These are phyloP conservation scores for Fusarium coffeatum DNA, from an alignment of 2,329 filamentous ascomycete species.

Conservation along the genomic window DNA sequence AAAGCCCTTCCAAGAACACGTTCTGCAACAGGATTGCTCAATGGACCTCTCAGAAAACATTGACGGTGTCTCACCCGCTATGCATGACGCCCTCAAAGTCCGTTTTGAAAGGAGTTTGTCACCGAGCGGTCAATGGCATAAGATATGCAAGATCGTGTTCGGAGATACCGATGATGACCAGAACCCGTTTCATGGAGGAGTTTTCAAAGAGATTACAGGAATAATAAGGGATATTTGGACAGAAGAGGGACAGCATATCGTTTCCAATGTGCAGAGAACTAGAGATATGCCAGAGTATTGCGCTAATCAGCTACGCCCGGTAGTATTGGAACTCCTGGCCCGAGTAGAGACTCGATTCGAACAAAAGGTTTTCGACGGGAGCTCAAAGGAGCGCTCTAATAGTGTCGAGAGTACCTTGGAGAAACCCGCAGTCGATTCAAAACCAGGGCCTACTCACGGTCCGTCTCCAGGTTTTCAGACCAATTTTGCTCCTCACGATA, in stretches of 20 bases:
- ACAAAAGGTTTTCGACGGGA: background rate
- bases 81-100: background rate
- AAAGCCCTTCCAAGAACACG: background rate
- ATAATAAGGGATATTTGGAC: slow-evolving; percentile 4
- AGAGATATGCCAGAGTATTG: background rate
- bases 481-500: slow-evolving; percentile 1
- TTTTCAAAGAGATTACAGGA: slow-evolving; percentile 1
- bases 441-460: background rate
- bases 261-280: background rate
- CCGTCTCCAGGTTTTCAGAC: background rate
- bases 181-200: background rate
- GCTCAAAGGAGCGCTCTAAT: background rate
- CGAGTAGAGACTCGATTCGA: background rate
- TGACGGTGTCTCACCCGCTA: background rate
- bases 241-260: background rate
- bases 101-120: background rate
- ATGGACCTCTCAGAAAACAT: background rate
- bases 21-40: background rate
- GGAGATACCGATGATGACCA: background rate
- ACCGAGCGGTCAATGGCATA: background rate
- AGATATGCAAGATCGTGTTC: background rate
- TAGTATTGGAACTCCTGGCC: background rate
- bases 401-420: background rate
- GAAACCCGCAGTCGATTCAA: background rate
- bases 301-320: background rate